Evolutionary conservation across 805 yeast genomes (phyloP), one percentile per base, ranked within the genome.

Genomic region (Phaffomyces opuntiae): DNA sequence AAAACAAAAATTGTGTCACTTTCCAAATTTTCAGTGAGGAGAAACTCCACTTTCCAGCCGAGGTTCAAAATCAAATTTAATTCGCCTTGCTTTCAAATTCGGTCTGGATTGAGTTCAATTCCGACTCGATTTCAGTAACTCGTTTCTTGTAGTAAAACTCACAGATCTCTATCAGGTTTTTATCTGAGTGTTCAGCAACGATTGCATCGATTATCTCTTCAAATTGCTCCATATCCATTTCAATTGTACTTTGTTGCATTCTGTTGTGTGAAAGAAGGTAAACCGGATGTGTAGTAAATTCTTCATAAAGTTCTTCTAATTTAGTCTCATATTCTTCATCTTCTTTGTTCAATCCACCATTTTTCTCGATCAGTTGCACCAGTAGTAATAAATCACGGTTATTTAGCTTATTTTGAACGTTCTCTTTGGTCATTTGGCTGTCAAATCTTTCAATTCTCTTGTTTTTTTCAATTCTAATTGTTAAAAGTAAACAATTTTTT

Each of bases 181-280:
- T n/a, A 24, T 41, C 57, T 3, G 47, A 42, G 44, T 52, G 44
- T 13, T 27, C 12, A 1, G n/a, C 34, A 1, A 19, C 7, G 26
- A 56, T 31, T 8, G 24, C 44, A 4, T 42, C 39, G 9, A 50
- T 32, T 12, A 53, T 38, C 12, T 27, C 19, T 25, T 19, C 53
- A 36, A 36, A 46, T 45, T 14, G 43, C 36, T 16, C 12, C 5
- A 3, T 40, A 0, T 54, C 33, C 9, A 55, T 16, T 27, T 44
- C 47, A 5, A 53, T 35, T 21, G 39, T 45, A 0, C 35, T 42
- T 21, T 3, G 24, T 36, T 48, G 26, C 37, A 55, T 46, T 38
- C 44, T 49, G 47, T 58, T 58, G 46, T 57, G 60, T 3, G 62
- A 54, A 9, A 58, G 50, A 19, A 39, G 33, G 36, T 52, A 55